phyloP scores from a whole-genome alignment of 2,329 filamentous ascomycete genomes.

The Neospermospora avenae region DNA sequence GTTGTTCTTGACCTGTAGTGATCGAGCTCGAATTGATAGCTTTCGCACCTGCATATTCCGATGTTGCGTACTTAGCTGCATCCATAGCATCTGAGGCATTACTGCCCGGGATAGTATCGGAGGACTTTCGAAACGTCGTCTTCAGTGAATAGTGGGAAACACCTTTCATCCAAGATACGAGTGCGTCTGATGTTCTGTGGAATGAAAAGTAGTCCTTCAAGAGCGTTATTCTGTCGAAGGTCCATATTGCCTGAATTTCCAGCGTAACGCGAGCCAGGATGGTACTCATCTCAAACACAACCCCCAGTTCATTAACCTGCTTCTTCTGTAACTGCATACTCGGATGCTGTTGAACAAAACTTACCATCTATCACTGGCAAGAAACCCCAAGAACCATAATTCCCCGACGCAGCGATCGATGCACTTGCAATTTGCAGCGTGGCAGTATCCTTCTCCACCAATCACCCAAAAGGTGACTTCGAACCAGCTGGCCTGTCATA shows the following conservation, averaged over 20 bases:
- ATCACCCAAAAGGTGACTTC: slow-evolving; percentile 27
- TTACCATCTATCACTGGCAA: slow-evolving; percentile 38
- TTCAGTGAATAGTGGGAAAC: slow-evolving; percentile 39
- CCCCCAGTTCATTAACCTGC: slow-evolving; percentile 32
- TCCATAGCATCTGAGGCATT: slow-evolving; percentile 3
- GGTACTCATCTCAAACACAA: slow-evolving; percentile 21
- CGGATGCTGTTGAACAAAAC: slow-evolving; percentile 33
- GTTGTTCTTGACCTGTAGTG: slow-evolving; percentile 45
- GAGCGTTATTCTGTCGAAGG: slow-evolving; percentile 36
- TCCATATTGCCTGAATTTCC: not conserved
- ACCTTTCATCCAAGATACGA: slow-evolving; percentile 31
- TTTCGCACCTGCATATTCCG: slow-evolving; percentile 5
- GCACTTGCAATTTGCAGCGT: slow-evolving; percentile 31
- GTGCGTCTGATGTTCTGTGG: slow-evolving; percentile 29
- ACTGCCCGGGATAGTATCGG: slow-evolving; percentile 8
- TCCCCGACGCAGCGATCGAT: slow-evolving; percentile 19
- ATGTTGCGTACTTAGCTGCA: slow-evolving; percentile 4
- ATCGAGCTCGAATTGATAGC: slow-evolving; percentile 14
- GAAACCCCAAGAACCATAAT: slow-evolving; percentile 35
- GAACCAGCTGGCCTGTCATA: slow-evolving; percentile 35
- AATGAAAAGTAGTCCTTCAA: slow-evolving; percentile 40
- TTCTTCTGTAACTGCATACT: slow-evolving; percentile 31
- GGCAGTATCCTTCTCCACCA: slow-evolving; percentile 32
- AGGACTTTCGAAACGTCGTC: slow-evolving; percentile 15
- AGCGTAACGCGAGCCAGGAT: not conserved